Evolutionary conservation across 208 protist species (phyloP).

Genomic region (Leishmania martiniquensis): DNA sequence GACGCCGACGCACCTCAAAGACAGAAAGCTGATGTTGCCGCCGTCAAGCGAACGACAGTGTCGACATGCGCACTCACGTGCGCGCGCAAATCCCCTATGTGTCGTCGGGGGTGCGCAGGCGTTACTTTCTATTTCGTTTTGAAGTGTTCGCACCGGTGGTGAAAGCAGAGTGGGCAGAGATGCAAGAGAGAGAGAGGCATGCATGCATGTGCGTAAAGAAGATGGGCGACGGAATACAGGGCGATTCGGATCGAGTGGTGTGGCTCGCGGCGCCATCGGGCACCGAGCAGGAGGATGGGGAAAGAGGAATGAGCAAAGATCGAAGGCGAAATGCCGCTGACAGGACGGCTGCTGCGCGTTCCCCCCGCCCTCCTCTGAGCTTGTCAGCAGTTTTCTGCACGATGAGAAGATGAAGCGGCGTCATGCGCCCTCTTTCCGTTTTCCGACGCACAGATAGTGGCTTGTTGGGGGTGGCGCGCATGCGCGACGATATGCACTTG

Average conservation of each 20-base stretch:
- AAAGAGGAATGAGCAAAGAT: neutral
- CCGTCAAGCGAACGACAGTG: neutral
- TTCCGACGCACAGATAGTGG: neutral
- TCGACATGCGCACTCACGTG: neutral
- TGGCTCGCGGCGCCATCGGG: too few relatives aligned
- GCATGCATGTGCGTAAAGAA: neutral
- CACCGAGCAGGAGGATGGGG: neutral
- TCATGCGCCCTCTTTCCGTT: neutral
- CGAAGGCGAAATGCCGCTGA: neutral
- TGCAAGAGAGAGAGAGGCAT: neutral
- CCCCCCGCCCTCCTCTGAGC: neutral
- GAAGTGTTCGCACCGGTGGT: neutral
- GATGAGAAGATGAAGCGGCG: neutral
- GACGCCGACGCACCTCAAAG: neutral
- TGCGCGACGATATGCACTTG: neutral
- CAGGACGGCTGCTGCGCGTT: neutral
- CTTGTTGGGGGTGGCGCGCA: neutral
- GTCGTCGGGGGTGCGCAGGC: neutral
- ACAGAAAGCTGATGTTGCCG: neutral
- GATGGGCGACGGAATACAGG: neutral
- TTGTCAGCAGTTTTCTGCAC: neutral
- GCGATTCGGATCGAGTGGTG: neutral
- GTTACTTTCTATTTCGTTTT: neutral
- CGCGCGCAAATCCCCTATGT: neutral
- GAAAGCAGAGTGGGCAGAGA: neutral